A percentile compares a stretch with the other conserved stretches of the same genome.
Evolutionary conservation across 208 protist genomes (phyloP).

Genomic region (Wallacemonas sp.): DNA sequence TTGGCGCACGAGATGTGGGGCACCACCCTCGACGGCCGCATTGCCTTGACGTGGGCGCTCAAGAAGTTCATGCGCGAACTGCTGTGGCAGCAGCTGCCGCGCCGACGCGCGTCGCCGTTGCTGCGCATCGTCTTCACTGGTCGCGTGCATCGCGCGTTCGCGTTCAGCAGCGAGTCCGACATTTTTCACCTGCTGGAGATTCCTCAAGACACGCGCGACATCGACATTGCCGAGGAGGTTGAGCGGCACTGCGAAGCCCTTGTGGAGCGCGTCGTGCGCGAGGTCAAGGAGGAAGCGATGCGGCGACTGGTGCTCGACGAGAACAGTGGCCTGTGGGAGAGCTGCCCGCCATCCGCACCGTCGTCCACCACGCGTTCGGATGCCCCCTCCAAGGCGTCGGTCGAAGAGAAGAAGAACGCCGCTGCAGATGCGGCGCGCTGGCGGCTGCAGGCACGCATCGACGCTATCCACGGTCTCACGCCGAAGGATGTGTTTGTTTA

Average conservation of each 20-base stretch:
- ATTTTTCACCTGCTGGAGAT: conserved; percentile 75
- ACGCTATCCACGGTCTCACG: conserved; percentile 21
- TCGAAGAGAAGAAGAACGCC: conserved; percentile 12
- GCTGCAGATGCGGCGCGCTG: conserved; percentile 5
- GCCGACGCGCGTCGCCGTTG: conserved; percentile 61
- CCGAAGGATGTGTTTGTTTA: conserved; percentile 59
- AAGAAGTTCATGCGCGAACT: conserved; percentile 75
- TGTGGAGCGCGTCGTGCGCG: conserved; percentile 45
- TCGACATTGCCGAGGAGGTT: conserved; percentile 58
- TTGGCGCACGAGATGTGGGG: conserved; percentile 84
- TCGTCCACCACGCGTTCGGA: neutral
- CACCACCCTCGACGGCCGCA: conserved; percentile 72
- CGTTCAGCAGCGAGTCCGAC: conserved; percentile 46
- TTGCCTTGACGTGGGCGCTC: conserved; percentile 65
- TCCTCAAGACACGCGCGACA: conserved; percentile 31
- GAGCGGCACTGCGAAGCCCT: conserved; percentile 71
- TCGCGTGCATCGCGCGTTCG: conserved; percentile 43
- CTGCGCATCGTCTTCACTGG: conserved; percentile 76
- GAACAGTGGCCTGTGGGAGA: neutral
- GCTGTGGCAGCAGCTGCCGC: conserved; percentile 60
- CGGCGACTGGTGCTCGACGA: conserved; percentile 2
- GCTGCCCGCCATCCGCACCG: neutral
- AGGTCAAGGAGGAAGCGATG: conserved; percentile 27
- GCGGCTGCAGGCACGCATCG: conserved; percentile 14
- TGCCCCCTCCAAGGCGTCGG: conserved; percentile 13